phyloP scores from a whole-genome alignment of 352 stramenopile genomes.

The Elongisporangium anandrum region DNA sequence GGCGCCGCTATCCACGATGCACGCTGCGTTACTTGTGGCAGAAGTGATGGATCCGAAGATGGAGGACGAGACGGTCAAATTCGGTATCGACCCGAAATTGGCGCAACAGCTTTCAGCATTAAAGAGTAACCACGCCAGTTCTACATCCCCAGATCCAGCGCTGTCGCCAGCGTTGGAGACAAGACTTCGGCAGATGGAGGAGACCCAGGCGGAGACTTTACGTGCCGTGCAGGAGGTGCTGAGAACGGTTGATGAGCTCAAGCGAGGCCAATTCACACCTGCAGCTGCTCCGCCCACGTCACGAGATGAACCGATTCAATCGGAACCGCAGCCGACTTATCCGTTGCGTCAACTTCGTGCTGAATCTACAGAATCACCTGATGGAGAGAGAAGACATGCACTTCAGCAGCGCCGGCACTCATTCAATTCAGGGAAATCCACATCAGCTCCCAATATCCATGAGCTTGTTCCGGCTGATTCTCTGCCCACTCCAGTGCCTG shows the following conservation, averaged over 20 bases:
- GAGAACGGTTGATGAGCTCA: neutral
- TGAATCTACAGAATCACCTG: too few relatives aligned
- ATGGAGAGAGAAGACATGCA: too few relatives aligned
- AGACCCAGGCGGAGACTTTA: neutral
- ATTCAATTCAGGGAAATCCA: neutral
- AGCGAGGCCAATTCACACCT: neutral
- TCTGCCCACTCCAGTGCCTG: too few relatives aligned
- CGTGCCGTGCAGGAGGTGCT: neutral
- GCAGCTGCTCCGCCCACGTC: too few relatives aligned
- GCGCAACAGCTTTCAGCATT: neutral
- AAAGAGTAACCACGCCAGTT: too few relatives aligned
- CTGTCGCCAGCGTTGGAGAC: neutral
- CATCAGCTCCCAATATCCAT: neutral
- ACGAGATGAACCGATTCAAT: too few relatives aligned
- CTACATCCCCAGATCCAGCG: neutral
- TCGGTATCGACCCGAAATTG: constrained; percentile 13
- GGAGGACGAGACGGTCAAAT: constrained; percentile 19
- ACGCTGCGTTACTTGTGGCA: neutral
- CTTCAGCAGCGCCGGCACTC: neutral
- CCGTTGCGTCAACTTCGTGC: too few relatives aligned
- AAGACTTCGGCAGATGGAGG: neutral
- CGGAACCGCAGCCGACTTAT: too few relatives aligned
- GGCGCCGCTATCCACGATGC: neutral
- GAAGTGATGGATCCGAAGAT: constrained; percentile 17
- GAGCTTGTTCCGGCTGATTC: neutral